phyloP scores from a whole-genome alignment of 2,329 filamentous ascomycete genomes.

The Microcyclospora pomicola region DNA sequence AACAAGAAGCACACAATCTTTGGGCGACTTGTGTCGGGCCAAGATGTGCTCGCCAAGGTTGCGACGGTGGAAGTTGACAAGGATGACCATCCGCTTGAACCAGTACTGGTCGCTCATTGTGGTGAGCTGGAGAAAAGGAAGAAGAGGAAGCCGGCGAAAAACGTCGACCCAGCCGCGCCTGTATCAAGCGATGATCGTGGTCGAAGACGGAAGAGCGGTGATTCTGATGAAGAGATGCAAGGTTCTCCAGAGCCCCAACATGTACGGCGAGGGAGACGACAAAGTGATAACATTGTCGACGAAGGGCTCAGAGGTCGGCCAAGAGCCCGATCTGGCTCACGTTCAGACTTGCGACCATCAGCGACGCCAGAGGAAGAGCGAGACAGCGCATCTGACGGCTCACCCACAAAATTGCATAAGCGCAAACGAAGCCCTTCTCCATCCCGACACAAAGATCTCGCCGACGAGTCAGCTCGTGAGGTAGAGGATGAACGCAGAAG shows the following conservation, averaged over 20 bases:
- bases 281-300: slow-evolving; percentile 23
- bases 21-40: slow-evolving; percentile 25
- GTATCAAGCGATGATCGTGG: slow-evolving; percentile 11
- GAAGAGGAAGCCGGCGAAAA: slow-evolving; percentile 8
- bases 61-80: slow-evolving; percentile 25
- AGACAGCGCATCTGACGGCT: slow-evolving; percentile 10
- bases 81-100: slow-evolving; percentile 22
- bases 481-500: slow-evolving; percentile 14
- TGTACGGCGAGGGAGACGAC: slow-evolving; percentile 16
- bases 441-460: slow-evolving; percentile 14
- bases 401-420: slow-evolving; percentile 20
- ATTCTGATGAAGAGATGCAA: slow-evolving; percentile 17
- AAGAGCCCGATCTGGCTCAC: slow-evolving; percentile 18
- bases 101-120: slow-evolving; percentile 25
- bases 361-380: slow-evolving; percentile 10
- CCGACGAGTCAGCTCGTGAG: slow-evolving; percentile 8
- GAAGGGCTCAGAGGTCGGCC: slow-evolving; percentile 24
- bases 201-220: slow-evolving; percentile 16
- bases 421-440: slow-evolving; percentile 23
- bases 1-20: slow-evolving; percentile 31
- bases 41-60: slow-evolving; percentile 23
- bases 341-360: slow-evolving; percentile 17
- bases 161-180: neutral
- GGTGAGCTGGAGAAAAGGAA: slow-evolving; percentile 26
- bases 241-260: slow-evolving; percentile 10